Evolutionary conservation across 495 filamentous ascomycete species (phyloP).

Genomic region (Talaromyces proteolyticus): DNA sequence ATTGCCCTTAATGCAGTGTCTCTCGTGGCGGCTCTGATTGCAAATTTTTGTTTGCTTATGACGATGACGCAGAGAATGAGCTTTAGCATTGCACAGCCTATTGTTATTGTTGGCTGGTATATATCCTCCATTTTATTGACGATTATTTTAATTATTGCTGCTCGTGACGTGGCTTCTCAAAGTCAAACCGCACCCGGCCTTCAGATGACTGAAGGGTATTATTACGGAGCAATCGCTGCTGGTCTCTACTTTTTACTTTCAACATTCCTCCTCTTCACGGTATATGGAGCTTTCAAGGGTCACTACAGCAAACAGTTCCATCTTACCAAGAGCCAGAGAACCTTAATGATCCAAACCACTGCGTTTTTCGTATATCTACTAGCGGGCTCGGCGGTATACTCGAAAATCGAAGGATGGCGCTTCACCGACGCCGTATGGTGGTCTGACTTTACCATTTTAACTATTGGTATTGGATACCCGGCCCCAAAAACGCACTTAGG

Average conservation of each 20-base stretch:
- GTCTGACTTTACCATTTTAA: constrained; percentile 79
- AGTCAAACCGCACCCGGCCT: constrained; percentile 1
- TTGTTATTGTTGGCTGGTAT: constrained; percentile 62
- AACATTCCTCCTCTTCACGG: constrained; percentile 62
- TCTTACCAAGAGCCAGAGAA: constrained; percentile 68
- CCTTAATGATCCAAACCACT: constrained; percentile 86
- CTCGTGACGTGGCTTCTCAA: neutral
- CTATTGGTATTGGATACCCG: constrained; percentile 73
- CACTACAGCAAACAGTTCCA: constrained; percentile 67
- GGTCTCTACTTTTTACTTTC: constrained; percentile 71
- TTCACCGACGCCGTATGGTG: constrained; percentile 80
- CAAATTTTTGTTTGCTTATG: constrained; percentile 68
- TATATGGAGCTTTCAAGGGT: constrained; percentile 54
- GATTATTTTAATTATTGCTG: constrained; percentile 34
- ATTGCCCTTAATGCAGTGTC: constrained; percentile 69
- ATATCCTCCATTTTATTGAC: constrained; percentile 62
- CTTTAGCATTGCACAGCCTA: constrained; percentile 54
- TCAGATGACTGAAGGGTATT: constrained; percentile 59
- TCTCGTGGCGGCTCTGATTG: constrained; percentile 59
- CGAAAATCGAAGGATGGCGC: constrained; percentile 67
- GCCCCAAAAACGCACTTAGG: constrained; percentile 56
- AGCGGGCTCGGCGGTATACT: constrained; percentile 65
- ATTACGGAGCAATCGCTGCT: constrained; percentile 75
- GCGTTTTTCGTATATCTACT: constrained; percentile 70
- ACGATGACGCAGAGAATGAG: constrained; percentile 63